Evolutionary conservation across 345 rosid genomes (phyloP), one percentile per base, ranked within the genome.

Genomic region (Syzygium oleosum): DNA sequence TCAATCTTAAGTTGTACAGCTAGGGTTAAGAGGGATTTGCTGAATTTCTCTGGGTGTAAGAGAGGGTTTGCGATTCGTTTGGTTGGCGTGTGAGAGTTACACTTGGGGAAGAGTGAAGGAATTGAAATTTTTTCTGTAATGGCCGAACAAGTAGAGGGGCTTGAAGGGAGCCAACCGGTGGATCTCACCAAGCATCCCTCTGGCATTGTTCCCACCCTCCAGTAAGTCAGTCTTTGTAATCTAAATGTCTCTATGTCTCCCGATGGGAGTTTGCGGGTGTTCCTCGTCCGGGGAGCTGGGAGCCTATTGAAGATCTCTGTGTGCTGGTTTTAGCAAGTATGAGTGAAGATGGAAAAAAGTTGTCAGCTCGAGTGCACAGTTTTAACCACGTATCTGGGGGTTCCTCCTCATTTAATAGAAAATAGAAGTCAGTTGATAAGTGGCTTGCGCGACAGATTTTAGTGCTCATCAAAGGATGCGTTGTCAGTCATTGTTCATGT

Each of bases 191-290:
- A 95, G 93, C 99, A 97, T 89, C 98, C 99, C 68, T 96, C 99
- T 31, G 99, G 98, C 84, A 97, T 97, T 86, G 95, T 96, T 88
- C 99, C 99, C 38, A 96, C 96, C 88, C 98, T 96, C 90, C 99
- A 97, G 99, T 97, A 91, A 93, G 99, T 91, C 88, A 46, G 46
- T 51, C 2, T 61, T 25, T 85, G 7, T 34, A 23, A 9, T 52
- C 14, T 31, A 19, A 43, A 43, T 51, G 34, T 84, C 85, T 52
- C 85, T 49, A n/a, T 80, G 84, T 41, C 53, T 46, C 17, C 25
- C 31, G 52, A 80, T 51, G 19, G 73, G 73, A 14, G 19, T 3
- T 31, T 61, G 34, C 34, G 9, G 0, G 73, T 61, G 38, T n/a
- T 61, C 73, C 73, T n/a, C 38, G 38, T 61, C 13, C 1, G 38